Conservation (phyloP, 805 yeast genomes). For the Isabelozyma heimii region DNA sequence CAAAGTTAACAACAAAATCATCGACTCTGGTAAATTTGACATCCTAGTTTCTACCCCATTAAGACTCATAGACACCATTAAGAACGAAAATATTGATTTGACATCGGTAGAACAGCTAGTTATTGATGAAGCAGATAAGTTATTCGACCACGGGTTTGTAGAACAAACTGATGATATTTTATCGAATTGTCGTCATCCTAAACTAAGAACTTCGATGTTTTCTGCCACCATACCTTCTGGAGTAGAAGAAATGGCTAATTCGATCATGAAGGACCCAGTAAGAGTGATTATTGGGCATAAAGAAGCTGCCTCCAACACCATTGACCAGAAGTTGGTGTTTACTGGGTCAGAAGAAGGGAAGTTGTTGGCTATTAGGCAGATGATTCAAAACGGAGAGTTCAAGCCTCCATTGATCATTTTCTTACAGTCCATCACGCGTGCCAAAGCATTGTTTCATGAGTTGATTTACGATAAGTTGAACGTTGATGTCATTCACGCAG, state of each 20-base stretch:
- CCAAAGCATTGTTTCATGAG: conserved; percentile 93
- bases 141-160: conserved; percentile 82
- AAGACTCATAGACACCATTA: conserved; percentile 76
- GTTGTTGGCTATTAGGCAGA: conserved; percentile 82
- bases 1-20: conserved; percentile 60
- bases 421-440: conserved; percentile 87
- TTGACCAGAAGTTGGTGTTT: conserved; percentile 78
- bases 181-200: conserved; percentile 49
- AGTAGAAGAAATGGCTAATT: conserved; percentile 82
- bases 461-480: conserved; percentile 85
- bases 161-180: conserved; percentile 89
- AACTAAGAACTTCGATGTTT: conserved; percentile 72
- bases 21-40: conserved; percentile 66
- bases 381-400: conserved; percentile 79
- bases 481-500: conserved; percentile 95
- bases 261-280: conserved; percentile 82
- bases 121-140: conserved; percentile 94
- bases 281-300: conserved; percentile 89
- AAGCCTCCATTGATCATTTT: conserved; percentile 92
- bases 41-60: conserved; percentile 85
- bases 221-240: conserved; percentile 95
- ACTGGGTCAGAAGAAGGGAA: conserved; percentile 98
- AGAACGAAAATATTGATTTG: conserved; percentile 58
- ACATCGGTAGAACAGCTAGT: conserved; percentile 69
- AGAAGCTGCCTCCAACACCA: conserved; percentile 83